A percentile compares a stretch with the other conserved stretches of the same genome.
Conservation (phyloP, 73 alveolate species). For the Paramecium pentaurelia region DNA sequence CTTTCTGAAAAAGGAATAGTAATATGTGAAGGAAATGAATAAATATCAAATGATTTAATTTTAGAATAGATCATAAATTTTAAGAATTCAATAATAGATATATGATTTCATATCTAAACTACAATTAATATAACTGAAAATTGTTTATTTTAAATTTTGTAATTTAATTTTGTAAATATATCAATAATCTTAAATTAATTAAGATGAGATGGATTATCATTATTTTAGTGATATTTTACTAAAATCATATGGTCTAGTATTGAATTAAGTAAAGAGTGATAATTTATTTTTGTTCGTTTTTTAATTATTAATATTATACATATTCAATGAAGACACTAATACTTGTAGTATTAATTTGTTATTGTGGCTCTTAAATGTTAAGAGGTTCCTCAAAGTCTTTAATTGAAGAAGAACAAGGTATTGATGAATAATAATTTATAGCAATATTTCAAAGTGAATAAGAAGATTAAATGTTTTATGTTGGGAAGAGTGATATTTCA, state of each 20-base stretch:
- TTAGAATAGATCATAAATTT: too few species aligned
- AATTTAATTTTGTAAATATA: background rate
- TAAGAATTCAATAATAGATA: too few species aligned
- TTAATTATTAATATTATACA: background rate
- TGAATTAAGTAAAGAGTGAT: background rate
- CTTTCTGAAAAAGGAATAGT: too few species aligned
- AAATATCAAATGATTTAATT: too few species aligned
- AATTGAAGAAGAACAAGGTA: slow-evolving; percentile 48
- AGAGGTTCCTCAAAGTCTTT: slow-evolving; percentile 36
- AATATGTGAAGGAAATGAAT: too few species aligned
- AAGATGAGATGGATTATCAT: background rate
- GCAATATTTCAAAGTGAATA: background rate
- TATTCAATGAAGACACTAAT: background rate
- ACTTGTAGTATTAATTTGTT: background rate
- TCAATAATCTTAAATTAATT: too few species aligned
- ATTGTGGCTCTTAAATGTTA: slow-evolving; percentile 10
- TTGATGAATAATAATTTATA: background rate
- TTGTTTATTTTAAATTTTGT: background rate
- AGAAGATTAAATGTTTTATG: slow-evolving; percentile 19
- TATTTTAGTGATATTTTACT: background rate
- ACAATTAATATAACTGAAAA: background rate
- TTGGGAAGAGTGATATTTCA: background rate
- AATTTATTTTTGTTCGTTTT: background rate
- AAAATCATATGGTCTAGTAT: background rate
- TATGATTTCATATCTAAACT: too few species aligned